Evolutionary conservation across 257 asterid species (phyloP).

Genomic region (Salvia rosmarinus): DNA sequence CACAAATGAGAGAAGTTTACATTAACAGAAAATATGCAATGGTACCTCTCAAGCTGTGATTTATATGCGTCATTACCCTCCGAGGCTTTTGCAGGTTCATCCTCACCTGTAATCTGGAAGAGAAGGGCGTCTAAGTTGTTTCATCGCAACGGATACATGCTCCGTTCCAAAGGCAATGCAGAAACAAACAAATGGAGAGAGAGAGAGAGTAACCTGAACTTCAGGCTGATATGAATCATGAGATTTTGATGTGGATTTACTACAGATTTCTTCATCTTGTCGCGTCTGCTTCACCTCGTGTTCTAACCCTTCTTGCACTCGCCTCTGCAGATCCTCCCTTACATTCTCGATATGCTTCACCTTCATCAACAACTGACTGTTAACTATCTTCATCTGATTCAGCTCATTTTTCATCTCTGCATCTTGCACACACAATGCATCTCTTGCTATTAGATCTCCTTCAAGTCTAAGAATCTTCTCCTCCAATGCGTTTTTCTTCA

Average conservation of each 20-base stretch:
- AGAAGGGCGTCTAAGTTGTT: too few species aligned
- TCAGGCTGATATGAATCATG: slow-evolving; percentile 15
- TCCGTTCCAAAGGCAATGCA: too few species aligned
- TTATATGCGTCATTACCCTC: neutral
- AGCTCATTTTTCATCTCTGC: slow-evolving; percentile 50
- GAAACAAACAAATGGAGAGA: too few species aligned
- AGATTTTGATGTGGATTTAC: slow-evolving; percentile 22
- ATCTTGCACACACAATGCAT: slow-evolving; percentile 34
- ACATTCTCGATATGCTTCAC: slow-evolving; percentile 38
- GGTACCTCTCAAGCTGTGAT: slow-evolving; percentile 34
- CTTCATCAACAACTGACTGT: slow-evolving; percentile 37
- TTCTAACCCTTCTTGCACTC: too few species aligned
- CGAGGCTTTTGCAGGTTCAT: slow-evolving; percentile 20
- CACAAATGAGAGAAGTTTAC: too few species aligned
- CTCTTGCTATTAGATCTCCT: slow-evolving; percentile 53
- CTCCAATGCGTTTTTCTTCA: slow-evolving; percentile 41
- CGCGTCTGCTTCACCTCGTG: slow-evolving; percentile 27
- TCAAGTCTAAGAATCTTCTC: slow-evolving; percentile 53
- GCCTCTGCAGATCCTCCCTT: too few species aligned
- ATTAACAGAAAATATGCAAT: too few species aligned
- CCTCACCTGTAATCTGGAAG: slow-evolving; percentile 12
- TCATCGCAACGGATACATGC: too few species aligned
- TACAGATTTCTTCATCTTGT: slow-evolving; percentile 11
- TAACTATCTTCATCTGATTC: slow-evolving; percentile 37
- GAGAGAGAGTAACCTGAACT: slow-evolving; percentile 25